Percentiles rank a stretch among this genome's conserved stretches.
Evolutionary conservation across 75 land plant species (phyloP).

Genomic region (Pinus tabuliformis): DNA sequence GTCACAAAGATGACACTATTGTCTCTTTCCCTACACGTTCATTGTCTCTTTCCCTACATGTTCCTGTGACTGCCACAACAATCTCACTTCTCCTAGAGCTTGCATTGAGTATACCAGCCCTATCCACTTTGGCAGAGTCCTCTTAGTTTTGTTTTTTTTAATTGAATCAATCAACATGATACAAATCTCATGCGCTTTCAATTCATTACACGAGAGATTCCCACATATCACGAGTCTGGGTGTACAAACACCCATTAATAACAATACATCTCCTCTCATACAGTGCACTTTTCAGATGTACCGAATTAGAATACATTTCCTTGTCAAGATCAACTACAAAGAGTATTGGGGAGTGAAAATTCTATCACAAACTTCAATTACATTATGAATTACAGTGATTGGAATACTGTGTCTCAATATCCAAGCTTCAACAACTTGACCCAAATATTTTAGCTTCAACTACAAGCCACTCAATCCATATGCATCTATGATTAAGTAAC

Average conservation of each 20-base stretch:
- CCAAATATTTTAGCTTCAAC: slow-evolving; percentile 62
- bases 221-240: neutral
- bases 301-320: slow-evolving; percentile 65
- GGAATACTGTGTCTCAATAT: slow-evolving; percentile 69
- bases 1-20: slow-evolving; percentile 63
- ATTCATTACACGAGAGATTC: neutral
- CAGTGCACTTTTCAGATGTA: slow-evolving; percentile 73
- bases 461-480: slow-evolving; percentile 62
- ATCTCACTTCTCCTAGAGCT: slow-evolving; percentile 15
- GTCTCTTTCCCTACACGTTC: slow-evolving; percentile 58
- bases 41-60: too few species aligned
- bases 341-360: slow-evolving; percentile 67
- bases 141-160: too few species aligned
- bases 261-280: slow-evolving; percentile 13
- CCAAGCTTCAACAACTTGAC: slow-evolving; percentile 67
- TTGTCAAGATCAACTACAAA: slow-evolving; percentile 67
- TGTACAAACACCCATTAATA: slow-evolving; percentile 11
- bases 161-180: too few species aligned
- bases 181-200: too few species aligned
- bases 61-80: slow-evolving; percentile 59
- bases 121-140: too few species aligned
- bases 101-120: slow-evolving; percentile 22
- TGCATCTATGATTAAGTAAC: slow-evolving; percentile 43
- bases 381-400: slow-evolving; percentile 53
- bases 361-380: slow-evolving; percentile 57